Base-by-base conservation (phyloP, 345 rosid genomes). In the Sonneratia alba region DNA sequence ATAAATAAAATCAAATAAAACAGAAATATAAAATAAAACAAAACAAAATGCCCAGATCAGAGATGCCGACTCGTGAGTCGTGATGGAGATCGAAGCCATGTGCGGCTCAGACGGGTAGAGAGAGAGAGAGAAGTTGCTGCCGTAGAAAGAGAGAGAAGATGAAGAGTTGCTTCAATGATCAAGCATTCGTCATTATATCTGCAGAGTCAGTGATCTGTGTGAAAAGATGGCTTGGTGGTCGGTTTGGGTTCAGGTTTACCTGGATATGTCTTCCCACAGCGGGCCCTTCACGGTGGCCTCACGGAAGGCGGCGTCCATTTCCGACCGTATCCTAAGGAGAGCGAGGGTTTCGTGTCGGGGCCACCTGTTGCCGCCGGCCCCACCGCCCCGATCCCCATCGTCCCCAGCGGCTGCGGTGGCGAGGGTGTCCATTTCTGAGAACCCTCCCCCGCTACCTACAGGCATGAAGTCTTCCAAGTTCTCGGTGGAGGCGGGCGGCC, bases 261-360 rank as follows among this genome's bases (percentile, higher is more conserved):
- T 89, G 76, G 98, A 91, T 43, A 93, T 88, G 49, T 89, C 91
- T 77, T 93, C 98, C 98, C 98, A 93, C 7, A 93, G 88, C 64
- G 97, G 97, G 70, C 89, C 93, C 78, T 93, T 93, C 67, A 88
- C 84, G 77, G 93, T 79, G 78, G 98, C 91, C 68, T 91, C 97
- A 32, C 89, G 90, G 77, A 93, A 93, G 68, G 73, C 72, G 6
- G 89, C 85, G 72, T 91, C 96, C 98, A 93, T 93, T 21, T 93
- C 98, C 43, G 96, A 86, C 89, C 98, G 85, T 81, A 91, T 91
- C 78, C 80, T 82, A 53, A 93, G 83, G 66, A 93, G 96, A 8
- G 92, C 92, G 45, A 89, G 77, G 21, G 98, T 91, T 75, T 93
- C 97, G 82, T 88, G 97, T 68, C 97, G 83, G 1, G 97, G 97